phyloP scores from a whole-genome alignment of 2,329 filamentous ascomycete genomes.

The Penicillium aurantiogriseum region DNA sequence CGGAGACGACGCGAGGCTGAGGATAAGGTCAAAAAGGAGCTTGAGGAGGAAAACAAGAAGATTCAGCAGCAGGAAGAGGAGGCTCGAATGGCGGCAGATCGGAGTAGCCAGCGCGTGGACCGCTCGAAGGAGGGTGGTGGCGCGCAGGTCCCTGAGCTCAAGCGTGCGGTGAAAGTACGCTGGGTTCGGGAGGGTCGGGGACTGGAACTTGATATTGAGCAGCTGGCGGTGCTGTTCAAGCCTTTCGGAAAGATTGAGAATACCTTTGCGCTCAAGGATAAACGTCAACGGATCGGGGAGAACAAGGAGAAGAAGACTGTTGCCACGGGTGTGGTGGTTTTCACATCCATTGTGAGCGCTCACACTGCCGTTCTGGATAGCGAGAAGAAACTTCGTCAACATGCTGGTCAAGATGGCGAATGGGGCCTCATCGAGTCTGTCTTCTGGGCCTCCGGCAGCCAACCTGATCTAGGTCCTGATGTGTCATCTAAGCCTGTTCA shows the following conservation, averaged over 20 bases:
- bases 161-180: slow-evolving; percentile 58
- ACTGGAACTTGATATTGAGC: slow-evolving; percentile 49
- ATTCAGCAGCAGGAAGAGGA: slow-evolving; percentile 45
- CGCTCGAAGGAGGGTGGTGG: slow-evolving; percentile 40
- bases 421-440: slow-evolving; percentile 55
- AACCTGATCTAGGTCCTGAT: slow-evolving; percentile 47
- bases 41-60: slow-evolving; percentile 40
- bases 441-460: slow-evolving; percentile 54
- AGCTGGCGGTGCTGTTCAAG: slow-evolving; percentile 49
- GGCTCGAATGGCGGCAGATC: slow-evolving; percentile 39
- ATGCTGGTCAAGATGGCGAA: slow-evolving; percentile 33
- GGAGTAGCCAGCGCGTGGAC: slow-evolving; percentile 33
- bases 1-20: slow-evolving; percentile 51
- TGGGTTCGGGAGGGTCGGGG: slow-evolving; percentile 52
- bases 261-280: slow-evolving; percentile 56
- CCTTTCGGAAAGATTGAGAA: slow-evolving; percentile 59
- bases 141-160: slow-evolving; percentile 51
- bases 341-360: slow-evolving; percentile 57
- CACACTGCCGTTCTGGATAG: slow-evolving; percentile 56
- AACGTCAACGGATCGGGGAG: slow-evolving; percentile 51
- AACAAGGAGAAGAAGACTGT: slow-evolving; percentile 52
- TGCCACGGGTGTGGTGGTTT: slow-evolving; percentile 57
- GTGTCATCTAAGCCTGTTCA: slow-evolving; percentile 20
- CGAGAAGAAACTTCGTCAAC: slow-evolving; percentile 35
- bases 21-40: slow-evolving; percentile 46